These are phyloP conservation scores for Claviceps sp. DNA, from an alignment of 2,329 filamentous ascomycete genomes.

Conservation along the genomic window DNA sequence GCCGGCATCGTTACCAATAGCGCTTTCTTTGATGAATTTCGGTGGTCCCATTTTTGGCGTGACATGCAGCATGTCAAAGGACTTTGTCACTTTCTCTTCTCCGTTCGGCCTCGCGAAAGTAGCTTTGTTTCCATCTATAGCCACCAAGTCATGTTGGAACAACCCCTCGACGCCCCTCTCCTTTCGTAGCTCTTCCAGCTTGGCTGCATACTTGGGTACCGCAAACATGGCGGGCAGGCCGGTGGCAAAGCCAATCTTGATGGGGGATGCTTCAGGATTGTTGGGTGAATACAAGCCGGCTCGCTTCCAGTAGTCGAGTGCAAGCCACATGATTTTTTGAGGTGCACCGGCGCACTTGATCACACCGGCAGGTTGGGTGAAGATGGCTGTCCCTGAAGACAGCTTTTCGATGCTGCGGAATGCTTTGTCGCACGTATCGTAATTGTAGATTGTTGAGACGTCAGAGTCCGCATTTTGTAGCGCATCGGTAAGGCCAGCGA, in stretches of 20 bases:
- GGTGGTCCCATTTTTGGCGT: slow-evolving; percentile 47
- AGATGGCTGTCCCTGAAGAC: slow-evolving; percentile 38
- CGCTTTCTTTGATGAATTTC: slow-evolving; percentile 37
- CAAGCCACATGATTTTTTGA: slow-evolving; percentile 50
- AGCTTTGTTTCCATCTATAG: slow-evolving; percentile 38
- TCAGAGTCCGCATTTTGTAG: slow-evolving; percentile 31
- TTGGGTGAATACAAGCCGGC: slow-evolving; percentile 30
- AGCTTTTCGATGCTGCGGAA: slow-evolving; percentile 34
- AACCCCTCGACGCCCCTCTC: slow-evolving; percentile 43
- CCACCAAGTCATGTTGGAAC: slow-evolving; percentile 43
- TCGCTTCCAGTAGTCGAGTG: slow-evolving; percentile 44
- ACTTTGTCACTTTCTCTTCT: slow-evolving; percentile 27
- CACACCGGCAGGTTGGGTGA: slow-evolving; percentile 44
- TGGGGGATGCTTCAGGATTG: slow-evolving; percentile 24
- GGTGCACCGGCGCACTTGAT: slow-evolving; percentile 50
- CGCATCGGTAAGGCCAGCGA: slow-evolving; percentile 44
- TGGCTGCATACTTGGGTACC: slow-evolving; percentile 44
- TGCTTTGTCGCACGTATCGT: slow-evolving; percentile 41
- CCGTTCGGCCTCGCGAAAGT: slow-evolving; percentile 33
- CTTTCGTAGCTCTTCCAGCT: slow-evolving; percentile 37
- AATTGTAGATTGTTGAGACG: slow-evolving; percentile 45
- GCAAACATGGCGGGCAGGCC: slow-evolving; percentile 44
- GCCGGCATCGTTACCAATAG: slow-evolving; percentile 40
- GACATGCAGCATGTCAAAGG: slow-evolving; percentile 43
- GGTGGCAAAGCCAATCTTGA: slow-evolving; percentile 42